Conservation (phyloP, 179 eudicot genomes). For the Beta corolliflora region DNA sequence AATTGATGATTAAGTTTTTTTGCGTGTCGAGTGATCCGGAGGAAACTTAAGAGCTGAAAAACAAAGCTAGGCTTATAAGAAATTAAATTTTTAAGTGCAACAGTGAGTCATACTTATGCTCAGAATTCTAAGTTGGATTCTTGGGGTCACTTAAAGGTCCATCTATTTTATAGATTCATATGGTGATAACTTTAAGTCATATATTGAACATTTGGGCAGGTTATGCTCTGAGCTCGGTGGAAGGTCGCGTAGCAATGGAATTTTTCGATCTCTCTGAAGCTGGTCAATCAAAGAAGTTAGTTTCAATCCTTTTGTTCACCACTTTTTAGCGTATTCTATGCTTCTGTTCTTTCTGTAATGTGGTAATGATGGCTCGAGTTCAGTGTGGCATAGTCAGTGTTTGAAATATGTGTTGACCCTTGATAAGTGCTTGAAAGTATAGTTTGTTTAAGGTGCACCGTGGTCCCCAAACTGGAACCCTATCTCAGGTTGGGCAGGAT, state of each 20-base stretch:
- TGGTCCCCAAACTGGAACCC: too few relatives aligned
- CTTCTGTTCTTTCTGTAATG: conserved; percentile 6
- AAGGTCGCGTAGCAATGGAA: conserved; percentile 99
- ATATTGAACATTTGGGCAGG: conserved; percentile 48
- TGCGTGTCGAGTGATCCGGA: background rate
- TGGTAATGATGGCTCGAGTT: background rate
- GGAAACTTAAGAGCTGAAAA: background rate
- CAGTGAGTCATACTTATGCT: background rate
- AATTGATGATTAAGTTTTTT: background rate
- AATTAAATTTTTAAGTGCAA: background rate
- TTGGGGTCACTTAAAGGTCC: background rate
- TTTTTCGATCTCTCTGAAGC: conserved; percentile 89
- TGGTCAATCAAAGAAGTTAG: conserved; percentile 93
- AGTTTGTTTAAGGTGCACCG: too few relatives aligned
- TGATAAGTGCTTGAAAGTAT: background rate
- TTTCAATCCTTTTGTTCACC: conserved; percentile 11
- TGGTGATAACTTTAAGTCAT: background rate
- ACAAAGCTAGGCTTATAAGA: background rate
- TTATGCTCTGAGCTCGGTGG: conserved; percentile 95
- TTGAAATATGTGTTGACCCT: background rate
- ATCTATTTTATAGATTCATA: background rate
- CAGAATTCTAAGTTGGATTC: background rate
- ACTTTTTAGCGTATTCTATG: background rate
- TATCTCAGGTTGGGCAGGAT: too few relatives aligned
- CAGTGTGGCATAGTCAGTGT: background rate